phyloP scores from a whole-genome alignment of 2,329 filamentous ascomycete species.

The Arthrobotrys megalospora region DNA sequence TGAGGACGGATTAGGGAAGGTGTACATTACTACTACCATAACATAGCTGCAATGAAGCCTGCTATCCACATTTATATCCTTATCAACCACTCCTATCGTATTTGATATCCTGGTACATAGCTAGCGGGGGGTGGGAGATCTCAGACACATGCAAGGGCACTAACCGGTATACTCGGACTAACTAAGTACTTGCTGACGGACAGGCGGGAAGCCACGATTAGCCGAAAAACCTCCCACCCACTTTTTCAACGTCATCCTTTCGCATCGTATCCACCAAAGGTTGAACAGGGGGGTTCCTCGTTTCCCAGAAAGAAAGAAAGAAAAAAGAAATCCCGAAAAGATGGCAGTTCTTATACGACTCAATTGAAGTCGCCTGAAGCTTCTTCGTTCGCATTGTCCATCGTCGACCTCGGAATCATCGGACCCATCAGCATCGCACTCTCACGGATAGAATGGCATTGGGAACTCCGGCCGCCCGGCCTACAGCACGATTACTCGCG shows the following conservation, averaged over 20 bases:
- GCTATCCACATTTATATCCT: background rate
- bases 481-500: constrained; percentile 43
- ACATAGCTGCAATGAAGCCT: constrained; percentile 4
- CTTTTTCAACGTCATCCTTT: constrained; percentile 10
- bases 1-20: background rate
- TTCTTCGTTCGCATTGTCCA: background rate
- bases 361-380: background rate
- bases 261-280: background rate
- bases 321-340: background rate
- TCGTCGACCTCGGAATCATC: background rate
- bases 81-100: background rate
- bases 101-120: background rate
- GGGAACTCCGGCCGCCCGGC: constrained; percentile 41
- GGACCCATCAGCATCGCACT: too few relatives aligned
- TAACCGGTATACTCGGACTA: background rate
- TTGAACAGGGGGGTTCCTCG: background rate
- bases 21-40: constrained; percentile 5
- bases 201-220: constrained; percentile 28
- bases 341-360: constrained; percentile 8
- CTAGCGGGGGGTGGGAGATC: background rate
- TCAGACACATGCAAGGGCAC: constrained; percentile 43
- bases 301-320: background rate
- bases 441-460: constrained; percentile 31
- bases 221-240: constrained; percentile 14
- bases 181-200: background rate